Conservation (phyloP, 371 early-diverging fungal species). For the Mucor sp. region DNA sequence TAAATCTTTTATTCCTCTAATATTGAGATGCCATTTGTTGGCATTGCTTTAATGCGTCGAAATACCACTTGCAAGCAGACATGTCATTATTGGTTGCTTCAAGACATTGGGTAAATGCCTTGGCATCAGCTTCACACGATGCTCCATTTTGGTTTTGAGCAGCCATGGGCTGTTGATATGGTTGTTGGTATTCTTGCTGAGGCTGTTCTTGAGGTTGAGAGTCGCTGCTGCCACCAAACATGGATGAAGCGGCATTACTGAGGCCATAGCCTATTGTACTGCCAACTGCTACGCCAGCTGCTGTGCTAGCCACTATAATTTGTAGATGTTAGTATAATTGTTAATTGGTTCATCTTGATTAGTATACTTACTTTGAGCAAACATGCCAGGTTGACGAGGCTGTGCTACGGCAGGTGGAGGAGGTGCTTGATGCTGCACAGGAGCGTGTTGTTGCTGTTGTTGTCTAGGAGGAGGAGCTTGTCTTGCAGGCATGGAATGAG, state of each 20-base stretch:
- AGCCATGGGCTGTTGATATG: slow-evolving; percentile 48
- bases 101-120: slow-evolving; percentile 84
- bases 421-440: slow-evolving; percentile 42
- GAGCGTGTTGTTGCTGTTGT: slow-evolving; percentile 34
- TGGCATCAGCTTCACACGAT: slow-evolving; percentile 83
- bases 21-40: slow-evolving; percentile 62
- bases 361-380: slow-evolving; percentile 62
- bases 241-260: slow-evolving; percentile 69
- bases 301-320: slow-evolving; percentile 77
- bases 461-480: slow-evolving; percentile 59
- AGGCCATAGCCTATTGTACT: slow-evolving; percentile 77
- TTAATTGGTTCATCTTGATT: not conserved
- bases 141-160: slow-evolving; percentile 28
- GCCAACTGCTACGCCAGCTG: slow-evolving; percentile 94
- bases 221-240: slow-evolving; percentile 62
- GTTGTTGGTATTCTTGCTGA: slow-evolving; percentile 36
- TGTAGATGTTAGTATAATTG: not conserved
- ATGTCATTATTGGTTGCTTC: slow-evolving; percentile 81
- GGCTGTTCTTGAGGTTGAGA: slow-evolving; percentile 25
- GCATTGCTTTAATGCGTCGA: slow-evolving; percentile 88
- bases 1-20: slow-evolving; percentile 8
- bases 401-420: slow-evolving; percentile 47
- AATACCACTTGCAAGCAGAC: slow-evolving; percentile 80
- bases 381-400: slow-evolving; percentile 69
- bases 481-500: slow-evolving; percentile 70